Base-by-base conservation (phyloP, 2,329 filamentous ascomycete genomes). In the Myriosclerotinia scirpicola region DNA sequence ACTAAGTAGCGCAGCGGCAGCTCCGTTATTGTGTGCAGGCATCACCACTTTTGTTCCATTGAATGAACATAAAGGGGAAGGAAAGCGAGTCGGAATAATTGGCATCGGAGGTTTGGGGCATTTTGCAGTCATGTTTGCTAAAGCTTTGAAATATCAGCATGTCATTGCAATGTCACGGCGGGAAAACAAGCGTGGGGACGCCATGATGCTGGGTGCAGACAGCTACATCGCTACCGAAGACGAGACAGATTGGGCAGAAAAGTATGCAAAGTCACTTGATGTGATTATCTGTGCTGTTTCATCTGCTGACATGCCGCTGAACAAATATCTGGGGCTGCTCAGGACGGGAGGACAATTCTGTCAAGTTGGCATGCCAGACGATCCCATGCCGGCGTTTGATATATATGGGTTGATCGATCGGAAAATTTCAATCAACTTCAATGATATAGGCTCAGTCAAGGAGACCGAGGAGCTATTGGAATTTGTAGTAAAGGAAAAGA, bases 1-100 rank as follows among this genome's bases (percentile, higher is more conserved):
- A 0, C 76, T 87, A 12, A 76, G 80, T 11, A 80, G 80, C 0
- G 80, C 82, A 40, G 75, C 80, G 1, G 83, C 81, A 0, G 85
- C 90, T 1, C 90, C 91, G 1, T 86, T 94, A 80, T 82, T 94
- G 34, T 94, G 91, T 74, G 91, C 87, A 1, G 91, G 92, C 1
- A 83, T 94, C 64, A 95, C 91, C 0, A 84, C 89, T 0, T 95
- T 85, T 75, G 84, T 84, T 6, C 91, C 91, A 0, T 78, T 95
- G 22, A 83, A 83, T 61, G 83, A 88, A 40, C 86, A 90, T 46
- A 83, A 85, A 42, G 90, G 90, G 0, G 87, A 88, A 0, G 90
- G 90, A 8, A 91, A 90, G 76, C 82, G 79, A 7, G 89, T 94
- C 0, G 90, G 87, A 0, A 84, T 94, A 65, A 81, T 92, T 22